Base-by-base conservation (phyloP, 1,284 basidiomycete species). In the Sanguinoderma infundibulare region DNA sequence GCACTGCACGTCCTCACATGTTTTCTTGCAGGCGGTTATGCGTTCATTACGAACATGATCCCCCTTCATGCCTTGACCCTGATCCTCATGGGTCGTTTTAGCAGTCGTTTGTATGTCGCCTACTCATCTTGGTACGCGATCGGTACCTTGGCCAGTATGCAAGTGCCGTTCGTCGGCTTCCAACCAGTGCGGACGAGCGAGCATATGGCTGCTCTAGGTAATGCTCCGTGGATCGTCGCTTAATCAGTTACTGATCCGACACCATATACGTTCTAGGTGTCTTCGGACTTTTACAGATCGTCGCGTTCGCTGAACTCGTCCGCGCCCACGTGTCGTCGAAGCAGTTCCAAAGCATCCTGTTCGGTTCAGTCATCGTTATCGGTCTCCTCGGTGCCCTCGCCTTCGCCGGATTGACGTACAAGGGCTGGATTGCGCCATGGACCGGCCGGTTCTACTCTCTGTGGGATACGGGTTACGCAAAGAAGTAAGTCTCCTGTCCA, bases 31-130 rank as follows among this genome's bases (percentile, higher is more conserved):
- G 90, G 90, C 81, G 98, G 98, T 67, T 99, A 99, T 78, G 98
- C 95, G 1, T 99, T 99, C 83, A 99, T 99, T 78, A 99, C 98
- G 60, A 99, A 99, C 84, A 98, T 99, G 96, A 95, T 99, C 62
- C 98, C 98, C 35, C 81, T 99, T 2, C 98, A 99, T 72, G 94
- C 92, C 0, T 86, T 99, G 28, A 91, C 94, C 44, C 87, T 99
- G 60, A 86, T 98, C 63, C 81, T 98, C 49, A 99, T 99, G 98
- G 97, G 97, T n/a, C 87, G 98, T 52, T 99, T 90, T 82, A 95
- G 90, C 70, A 90, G 86, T 72, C 88, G 95, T 22, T 86, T 99
- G 56, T 99, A 99, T 75, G 91, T 97, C 17, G 93, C 92, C 5
- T 99, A 98, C 79, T 98, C 94, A 36, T 91, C 94, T 14, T 99